Evolutionary conservation across 352 stramenopile species (phyloP), one percentile per base, ranked within the genome.

Genomic region (Blastocystis sp.): DNA sequence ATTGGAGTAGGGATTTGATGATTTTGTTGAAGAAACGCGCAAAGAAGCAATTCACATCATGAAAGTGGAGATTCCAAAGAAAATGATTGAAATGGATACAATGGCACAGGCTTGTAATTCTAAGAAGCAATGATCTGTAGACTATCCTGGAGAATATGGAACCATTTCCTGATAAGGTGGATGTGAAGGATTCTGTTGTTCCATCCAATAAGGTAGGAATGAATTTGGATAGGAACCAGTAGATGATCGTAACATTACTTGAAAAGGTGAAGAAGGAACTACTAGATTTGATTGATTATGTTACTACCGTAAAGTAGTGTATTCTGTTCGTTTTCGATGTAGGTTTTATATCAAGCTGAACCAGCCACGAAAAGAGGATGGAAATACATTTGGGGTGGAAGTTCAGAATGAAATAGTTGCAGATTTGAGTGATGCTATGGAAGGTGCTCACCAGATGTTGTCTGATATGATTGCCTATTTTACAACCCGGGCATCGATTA

Each of bases 321-420:
- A 0, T 24, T 35, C 14, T 57, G 3, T 37, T 24, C 52, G 12
- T 21, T 39, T 46, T 19, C 32, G 42, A 29, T 1, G 14, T 35
- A 87, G 63, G 39, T 87, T 87, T 43, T 87, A 59, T 37, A 87
- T 87, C 46, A 57, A 37, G 24, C 46, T 87, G 6, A 87, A 87
- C 27, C 46, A 61, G 29, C 77, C 77, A 12, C 58, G 63, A 24
- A 87, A 78, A 29, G 77, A 87, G 11, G 77, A 87, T 57, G 77
- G 77, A 57, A 87, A 87, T 39, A 87, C 35, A 12, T 87, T 87
- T 52, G 77, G 77, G 19, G 77, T 87, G 24, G 77, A 87, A 39
- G 77, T 87, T 24, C 77, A 87, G 65, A 83, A 65, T 37, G 71
- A 83, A 24, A 83, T 83, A n/a, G 39, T 83, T n/a, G 49, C 42